Evolutionary conservation across 2,329 filamentous ascomycete genomes (phyloP), one percentile per base, ranked within the genome.

Genomic region (Endothia cerciana): DNA sequence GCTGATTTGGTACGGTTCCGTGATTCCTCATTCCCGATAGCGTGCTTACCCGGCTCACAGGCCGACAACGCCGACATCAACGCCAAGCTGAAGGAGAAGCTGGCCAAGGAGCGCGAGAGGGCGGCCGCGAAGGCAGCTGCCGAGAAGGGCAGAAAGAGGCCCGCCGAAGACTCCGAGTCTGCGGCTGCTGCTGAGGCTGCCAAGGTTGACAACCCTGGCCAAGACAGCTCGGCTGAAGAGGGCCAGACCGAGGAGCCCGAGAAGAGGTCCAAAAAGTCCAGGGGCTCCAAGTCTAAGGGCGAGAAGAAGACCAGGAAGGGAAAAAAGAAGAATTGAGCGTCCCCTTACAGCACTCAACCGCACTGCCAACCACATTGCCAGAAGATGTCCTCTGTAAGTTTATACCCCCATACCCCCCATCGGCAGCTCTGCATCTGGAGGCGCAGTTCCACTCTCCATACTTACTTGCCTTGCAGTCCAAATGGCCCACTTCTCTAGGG

Each of bases 1-100:
- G 87, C 92, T 67, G 92, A 91, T 62, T 79, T 98, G 73, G 90
- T 92, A 80, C 71, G 85, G 19, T 17, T 41, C 6, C 25, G 15
- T 10, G 7, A 47, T 17, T 11, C 11, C 19, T 33, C 55, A 25
- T 22, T 25, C 17, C 11, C 28, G 15, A 4, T 11, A 19, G 43
- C 33, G 19, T 41, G 45, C 64, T 72, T 6, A 60, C 25, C 40
- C 60, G 33, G 30, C 13, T 5, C 49, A 4, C 56, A 84, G 82
- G 77, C 78, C 19, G 83, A 86, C 67, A 82, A 87, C 72, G 82
- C 85, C 65, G 73, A 77, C 2, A 74, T 88, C 60, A 85, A 82
- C 70, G 78, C 76, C 33, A 85, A 82, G 73, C 75, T 88, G 41
- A 80, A 80, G 4, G 83, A 86, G 69, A 83, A 85, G 75, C 83